These are phyloP conservation scores for Echinochloa phyllopogon DNA, from an alignment of 176 grass and related monocot genomes.

Conservation along the genomic window DNA sequence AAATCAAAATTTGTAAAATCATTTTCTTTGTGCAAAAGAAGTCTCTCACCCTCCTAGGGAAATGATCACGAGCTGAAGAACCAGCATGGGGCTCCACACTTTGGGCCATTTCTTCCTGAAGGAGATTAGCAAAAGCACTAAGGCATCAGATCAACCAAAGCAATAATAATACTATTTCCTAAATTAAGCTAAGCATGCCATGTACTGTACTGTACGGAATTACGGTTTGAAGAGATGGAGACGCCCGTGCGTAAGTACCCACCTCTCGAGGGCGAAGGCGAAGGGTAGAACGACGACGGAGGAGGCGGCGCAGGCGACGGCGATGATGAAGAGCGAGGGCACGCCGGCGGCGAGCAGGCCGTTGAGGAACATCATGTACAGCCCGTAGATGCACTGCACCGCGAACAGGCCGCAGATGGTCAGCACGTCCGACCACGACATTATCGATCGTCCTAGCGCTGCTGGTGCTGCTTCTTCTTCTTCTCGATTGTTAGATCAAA, in stretches of 20 bases:
- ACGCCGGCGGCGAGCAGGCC: conserved; percentile 50
- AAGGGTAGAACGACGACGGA: conserved; percentile 51
- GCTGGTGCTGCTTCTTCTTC: background rate
- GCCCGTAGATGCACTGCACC: conserved; percentile 53
- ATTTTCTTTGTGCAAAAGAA: background rate
- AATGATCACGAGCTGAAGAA: conserved; percentile 42
- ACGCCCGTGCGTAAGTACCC: too few species aligned
- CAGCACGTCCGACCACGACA: conserved; percentile 28
- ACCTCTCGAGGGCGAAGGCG: conserved; percentile 57
- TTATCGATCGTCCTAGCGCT: background rate
- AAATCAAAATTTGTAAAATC: background rate
- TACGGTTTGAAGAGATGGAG: too few species aligned
- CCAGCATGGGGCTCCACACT: conserved; percentile 39
- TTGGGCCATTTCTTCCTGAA: conserved; percentile 61
- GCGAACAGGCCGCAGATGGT: conserved; percentile 53
- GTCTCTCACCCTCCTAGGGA: conserved; percentile 66
- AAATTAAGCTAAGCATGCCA: background rate
- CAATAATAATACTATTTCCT: too few species aligned
- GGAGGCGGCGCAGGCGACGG: conserved; percentile 48
- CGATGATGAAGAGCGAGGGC: conserved; percentile 53
- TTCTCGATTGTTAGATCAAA: background rate
- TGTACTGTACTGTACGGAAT: background rate
- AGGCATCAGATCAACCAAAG: background rate
- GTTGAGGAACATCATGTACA: conserved; percentile 61
- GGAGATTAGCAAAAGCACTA: background rate